Evolutionary conservation across 129 eudicot species (phyloP).

Genomic region (Arctium lappa): DNA sequence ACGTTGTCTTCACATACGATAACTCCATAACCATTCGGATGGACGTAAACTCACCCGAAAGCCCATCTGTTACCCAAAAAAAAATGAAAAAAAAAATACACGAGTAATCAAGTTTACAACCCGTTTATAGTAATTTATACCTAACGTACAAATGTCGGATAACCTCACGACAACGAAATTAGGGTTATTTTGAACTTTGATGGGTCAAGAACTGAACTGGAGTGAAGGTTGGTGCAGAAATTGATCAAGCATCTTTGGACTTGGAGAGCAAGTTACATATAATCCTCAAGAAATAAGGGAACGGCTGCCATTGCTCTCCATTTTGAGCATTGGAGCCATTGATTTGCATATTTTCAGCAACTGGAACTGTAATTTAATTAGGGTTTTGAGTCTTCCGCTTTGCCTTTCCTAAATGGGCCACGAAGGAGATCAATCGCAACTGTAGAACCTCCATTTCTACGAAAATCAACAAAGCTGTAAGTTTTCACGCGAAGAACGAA

Average conservation of each 20-base stretch:
- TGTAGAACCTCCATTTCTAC: not conserved
- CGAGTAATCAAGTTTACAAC: no score
- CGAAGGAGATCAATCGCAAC: not conserved
- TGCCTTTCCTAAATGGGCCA: not conserved
- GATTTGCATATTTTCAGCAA: not conserved
- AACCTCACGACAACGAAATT: not conserved
- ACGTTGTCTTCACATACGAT: no score
- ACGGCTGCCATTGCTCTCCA: not conserved
- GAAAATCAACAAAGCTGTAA: not conserved
- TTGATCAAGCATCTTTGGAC: not conserved
- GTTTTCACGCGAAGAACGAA: slow-evolving; percentile 11
- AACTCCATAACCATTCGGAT: no score
- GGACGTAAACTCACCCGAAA: no score
- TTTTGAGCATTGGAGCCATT: slow-evolving; percentile 7
- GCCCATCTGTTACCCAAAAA: no score
- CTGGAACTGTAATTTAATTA: not conserved
- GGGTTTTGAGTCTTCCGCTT: not conserved
- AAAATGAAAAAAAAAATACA: no score
- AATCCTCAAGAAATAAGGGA: not conserved
- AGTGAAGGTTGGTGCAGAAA: not conserved
- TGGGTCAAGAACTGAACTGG: not conserved
- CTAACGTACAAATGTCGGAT: not conserved
- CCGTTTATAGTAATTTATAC: no score
- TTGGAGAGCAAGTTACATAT: not conserved
- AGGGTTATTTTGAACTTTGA: not conserved